Percentiles rank a stretch among this genome's conserved stretches.
Conservation (phyloP, 2,329 filamentous ascomycete genomes). For the Diaporthe eres region DNA sequence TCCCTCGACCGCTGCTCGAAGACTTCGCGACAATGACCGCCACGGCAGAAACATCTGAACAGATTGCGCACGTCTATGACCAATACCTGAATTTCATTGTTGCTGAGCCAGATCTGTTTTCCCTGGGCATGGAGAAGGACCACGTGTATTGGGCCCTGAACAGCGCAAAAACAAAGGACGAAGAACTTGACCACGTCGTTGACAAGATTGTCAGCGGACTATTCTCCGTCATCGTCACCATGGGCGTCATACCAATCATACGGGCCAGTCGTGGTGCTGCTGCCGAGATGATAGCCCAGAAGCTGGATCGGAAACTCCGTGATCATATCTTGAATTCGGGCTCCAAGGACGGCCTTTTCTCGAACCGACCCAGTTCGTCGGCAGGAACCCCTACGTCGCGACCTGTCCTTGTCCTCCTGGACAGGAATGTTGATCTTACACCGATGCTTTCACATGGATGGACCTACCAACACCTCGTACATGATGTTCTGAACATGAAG, state of each 20-base stretch:
- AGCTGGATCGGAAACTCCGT: conserved; percentile 93
- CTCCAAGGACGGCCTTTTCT: conserved; percentile 95
- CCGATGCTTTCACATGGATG: conserved; percentile 98
- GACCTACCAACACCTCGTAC: conserved; percentile 86
- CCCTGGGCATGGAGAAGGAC: conserved; percentile 89
- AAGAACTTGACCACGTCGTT: conserved; percentile 87
- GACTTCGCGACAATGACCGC: conserved; percentile 94
- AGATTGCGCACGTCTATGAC: conserved; percentile 93
- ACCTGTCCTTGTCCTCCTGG: conserved; percentile 92
- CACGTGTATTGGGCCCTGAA: conserved; percentile 97
- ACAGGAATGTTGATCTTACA: conserved; percentile 94
- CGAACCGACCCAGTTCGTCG: conserved; percentile 72
- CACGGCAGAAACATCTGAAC: conserved; percentile 85
- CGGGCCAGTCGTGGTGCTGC: conserved; percentile 93
- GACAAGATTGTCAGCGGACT: conserved; percentile 94
- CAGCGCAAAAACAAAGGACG: conserved; percentile 90
- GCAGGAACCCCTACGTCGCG: conserved; percentile 78
- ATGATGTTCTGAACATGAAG: conserved; percentile 71
- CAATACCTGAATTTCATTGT: conserved; percentile 99
- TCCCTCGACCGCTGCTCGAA: conserved; percentile 90
- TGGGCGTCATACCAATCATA: conserved; percentile 97
- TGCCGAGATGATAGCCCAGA: conserved; percentile 93
- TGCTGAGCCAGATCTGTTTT: conserved; percentile 95
- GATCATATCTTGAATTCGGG: conserved; percentile 91
- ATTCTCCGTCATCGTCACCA: conserved; percentile 99